Evolutionary conservation across 2,329 filamentous ascomycete species (phyloP).

Genomic region (Botrytis sinoallii): DNA sequence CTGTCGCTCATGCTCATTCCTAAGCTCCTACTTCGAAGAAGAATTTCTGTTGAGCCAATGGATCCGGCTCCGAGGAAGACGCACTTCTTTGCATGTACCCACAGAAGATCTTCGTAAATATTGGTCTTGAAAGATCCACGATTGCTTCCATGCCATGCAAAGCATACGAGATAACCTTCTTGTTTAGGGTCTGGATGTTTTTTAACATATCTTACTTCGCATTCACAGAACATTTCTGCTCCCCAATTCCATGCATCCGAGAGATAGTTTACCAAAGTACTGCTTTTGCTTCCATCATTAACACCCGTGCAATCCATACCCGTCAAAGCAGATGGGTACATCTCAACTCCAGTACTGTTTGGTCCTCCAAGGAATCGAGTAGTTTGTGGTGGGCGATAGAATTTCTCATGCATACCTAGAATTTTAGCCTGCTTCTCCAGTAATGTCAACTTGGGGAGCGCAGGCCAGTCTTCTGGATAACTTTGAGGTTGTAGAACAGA

Average conservation of each 20-base stretch:
- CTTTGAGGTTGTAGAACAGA: conserved; percentile 55
- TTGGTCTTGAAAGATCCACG: conserved; percentile 53
- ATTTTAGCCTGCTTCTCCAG: conserved; percentile 55
- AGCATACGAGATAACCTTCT: conserved; percentile 61
- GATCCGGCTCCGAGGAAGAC: conserved; percentile 65
- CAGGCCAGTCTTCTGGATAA: conserved; percentile 57
- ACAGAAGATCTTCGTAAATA: conserved; percentile 59
- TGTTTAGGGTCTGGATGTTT: conserved; percentile 44
- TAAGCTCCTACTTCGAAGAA: conserved; percentile 57
- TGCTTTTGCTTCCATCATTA: conserved; percentile 67
- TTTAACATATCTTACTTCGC: conserved; percentile 62
- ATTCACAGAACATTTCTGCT: conserved; percentile 67
- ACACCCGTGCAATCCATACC: conserved; percentile 63
- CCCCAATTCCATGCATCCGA: conserved; percentile 71
- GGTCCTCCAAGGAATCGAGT: conserved; percentile 59
- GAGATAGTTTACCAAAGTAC: conserved; percentile 63
- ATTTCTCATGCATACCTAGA: conserved; percentile 51
- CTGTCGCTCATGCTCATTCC: conserved; percentile 56
- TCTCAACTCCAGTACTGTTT: conserved; percentile 62
- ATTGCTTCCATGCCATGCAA: conserved; percentile 60
- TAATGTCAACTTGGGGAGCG: conserved; percentile 55
- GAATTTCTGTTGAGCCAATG: conserved; percentile 63
- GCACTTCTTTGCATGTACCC: conserved; percentile 62
- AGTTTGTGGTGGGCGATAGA: conserved; percentile 57
- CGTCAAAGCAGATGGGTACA: conserved; percentile 57